Evolutionary conservation across 495 filamentous ascomycete species (phyloP), one percentile per base, ranked within the genome.

Genomic region (Aspergillus baeticus): DNA sequence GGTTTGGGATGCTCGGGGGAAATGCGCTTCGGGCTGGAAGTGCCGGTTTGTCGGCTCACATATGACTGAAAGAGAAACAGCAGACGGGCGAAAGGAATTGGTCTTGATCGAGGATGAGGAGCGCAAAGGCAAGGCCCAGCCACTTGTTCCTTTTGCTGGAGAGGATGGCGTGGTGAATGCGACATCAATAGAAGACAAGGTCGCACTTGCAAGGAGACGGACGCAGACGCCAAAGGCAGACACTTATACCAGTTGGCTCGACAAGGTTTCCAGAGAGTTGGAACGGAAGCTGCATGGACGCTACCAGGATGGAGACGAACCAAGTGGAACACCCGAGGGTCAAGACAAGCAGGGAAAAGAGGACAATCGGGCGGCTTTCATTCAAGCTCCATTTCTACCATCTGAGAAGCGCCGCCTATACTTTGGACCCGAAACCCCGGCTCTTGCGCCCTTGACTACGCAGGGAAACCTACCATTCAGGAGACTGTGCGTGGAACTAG

Each of bases 401-500:
- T 96, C 92, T 0, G 94, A 98, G 72, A 98, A 98, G 76, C 79
- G 92, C 48, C 87, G 84, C 55, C 74, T 98, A 48, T 97, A 98
- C 69, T 96, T 96, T 66, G 91, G 92, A 8, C 85, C 86, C 6
- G 92, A 98, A 63, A 98, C 94, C 3, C 92, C 95, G 0, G 82
- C 92, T 21, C 79, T 98, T 15, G 94, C 95, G 3, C 94, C 94
- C 38, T 70, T 90, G 45, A 90, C 94, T 0, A 98, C 94, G 2
- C 94, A 97, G 71, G 94, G 94, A n/a, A 98, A 98, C 62, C 75
- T 98, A 23, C 95, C 94, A 1, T 98, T 96, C 77, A 88, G 94
- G 41, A 83, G 95, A 48, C 83, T 98, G n/a, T 98, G 94, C 63
- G 84, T 87, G 0, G 85, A 88, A 48, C 82, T 97, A 17, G 95